These are phyloP conservation scores for Termitomyces heimii DNA, from an alignment of 768 basidiomycete genomes.

Conservation along the genomic window DNA sequence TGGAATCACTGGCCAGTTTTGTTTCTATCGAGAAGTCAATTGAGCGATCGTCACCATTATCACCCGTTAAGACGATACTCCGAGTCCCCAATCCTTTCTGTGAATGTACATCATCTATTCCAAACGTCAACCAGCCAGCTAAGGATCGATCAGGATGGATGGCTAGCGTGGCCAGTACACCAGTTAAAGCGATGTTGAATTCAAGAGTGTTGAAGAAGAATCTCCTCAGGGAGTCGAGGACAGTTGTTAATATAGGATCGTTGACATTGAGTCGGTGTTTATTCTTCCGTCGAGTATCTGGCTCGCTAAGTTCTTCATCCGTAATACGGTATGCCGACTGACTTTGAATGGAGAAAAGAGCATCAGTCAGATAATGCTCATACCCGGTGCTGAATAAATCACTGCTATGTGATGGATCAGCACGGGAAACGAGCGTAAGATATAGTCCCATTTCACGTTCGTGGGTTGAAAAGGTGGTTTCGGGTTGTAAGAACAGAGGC, in stretches of 20 bases:
- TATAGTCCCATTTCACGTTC: slow-evolving; percentile 83
- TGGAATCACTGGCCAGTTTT: slow-evolving; percentile 50
- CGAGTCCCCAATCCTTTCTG: slow-evolving; percentile 11
- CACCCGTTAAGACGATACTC: slow-evolving; percentile 22
- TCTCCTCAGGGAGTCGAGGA: slow-evolving; percentile 64
- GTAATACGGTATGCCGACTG: slow-evolving; percentile 53
- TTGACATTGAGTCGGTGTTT: slow-evolving; percentile 78
- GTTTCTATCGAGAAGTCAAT: slow-evolving; percentile 73
- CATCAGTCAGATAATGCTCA: slow-evolving; percentile 78
- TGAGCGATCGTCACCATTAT: slow-evolving; percentile 75
- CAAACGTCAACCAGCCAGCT: slow-evolving; percentile 84
- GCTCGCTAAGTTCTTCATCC: slow-evolving; percentile 31
- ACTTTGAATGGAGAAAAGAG: slow-evolving; percentile 57
- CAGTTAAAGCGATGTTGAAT: slow-evolving; percentile 84
- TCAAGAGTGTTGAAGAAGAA: slow-evolving; percentile 88
- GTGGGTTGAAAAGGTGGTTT: slow-evolving; percentile 73
- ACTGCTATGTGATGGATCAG: slow-evolving; percentile 62
- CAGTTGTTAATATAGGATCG: slow-evolving; percentile 65
- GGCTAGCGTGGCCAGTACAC: slow-evolving; percentile 72
- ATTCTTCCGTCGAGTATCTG: slow-evolving; percentile 33
- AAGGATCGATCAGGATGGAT: slow-evolving; percentile 83
- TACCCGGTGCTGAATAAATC: slow-evolving; percentile 83
- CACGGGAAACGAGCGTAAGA: slow-evolving; percentile 68
- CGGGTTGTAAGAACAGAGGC: slow-evolving; percentile 53
- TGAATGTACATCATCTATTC: slow-evolving; percentile 31